Evolutionary conservation across 2,329 filamentous ascomycete genomes (phyloP).

Genomic region (Claviceps humidiphila): DNA sequence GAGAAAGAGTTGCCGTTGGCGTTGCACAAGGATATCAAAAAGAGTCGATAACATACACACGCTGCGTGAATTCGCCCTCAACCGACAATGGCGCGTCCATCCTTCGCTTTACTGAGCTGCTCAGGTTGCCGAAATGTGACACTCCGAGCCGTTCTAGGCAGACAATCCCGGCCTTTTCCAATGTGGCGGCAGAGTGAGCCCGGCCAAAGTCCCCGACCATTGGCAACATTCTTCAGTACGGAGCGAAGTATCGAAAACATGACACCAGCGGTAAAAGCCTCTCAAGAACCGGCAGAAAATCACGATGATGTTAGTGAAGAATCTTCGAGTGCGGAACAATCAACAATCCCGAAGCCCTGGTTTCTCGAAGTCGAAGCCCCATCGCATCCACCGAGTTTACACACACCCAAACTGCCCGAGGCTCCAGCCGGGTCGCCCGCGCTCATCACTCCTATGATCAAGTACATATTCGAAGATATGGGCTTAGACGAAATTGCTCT

Average conservation of each 20-base stretch:
- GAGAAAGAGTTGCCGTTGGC: neutral
- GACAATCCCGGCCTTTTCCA: conserved; percentile 12
- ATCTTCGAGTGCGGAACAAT: neutral
- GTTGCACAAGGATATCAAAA: neutral
- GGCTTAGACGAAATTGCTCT: conserved; percentile 72
- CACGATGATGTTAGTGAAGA: conserved; percentile 16
- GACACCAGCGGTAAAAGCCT: conserved; percentile 9
- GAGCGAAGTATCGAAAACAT: conserved; percentile 6
- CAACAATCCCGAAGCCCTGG: conserved; percentile 47
- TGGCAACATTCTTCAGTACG: conserved; percentile 13
- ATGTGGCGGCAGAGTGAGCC: conserved; percentile 11
- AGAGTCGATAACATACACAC: neutral
- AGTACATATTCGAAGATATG: conserved; percentile 70
- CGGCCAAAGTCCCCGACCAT: conserved; percentile 9
- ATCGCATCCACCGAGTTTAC: conserved; percentile 34
- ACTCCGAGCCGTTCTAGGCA: conserved; percentile 16
- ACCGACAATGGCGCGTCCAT: conserved; percentile 19
- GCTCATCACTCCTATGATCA: conserved; percentile 57
- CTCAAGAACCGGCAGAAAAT: conserved; percentile 7
- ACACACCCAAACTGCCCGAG: conserved; percentile 34
- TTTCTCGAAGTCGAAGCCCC: conserved; percentile 66
- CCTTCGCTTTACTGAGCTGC: conserved; percentile 16
- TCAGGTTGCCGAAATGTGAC: conserved; percentile 18
- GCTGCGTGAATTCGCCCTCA: neutral
- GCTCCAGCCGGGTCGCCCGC: conserved; percentile 55